Conservation (phyloP, 768 basidiomycete genomes). For the Boletellus emodensis region DNA sequence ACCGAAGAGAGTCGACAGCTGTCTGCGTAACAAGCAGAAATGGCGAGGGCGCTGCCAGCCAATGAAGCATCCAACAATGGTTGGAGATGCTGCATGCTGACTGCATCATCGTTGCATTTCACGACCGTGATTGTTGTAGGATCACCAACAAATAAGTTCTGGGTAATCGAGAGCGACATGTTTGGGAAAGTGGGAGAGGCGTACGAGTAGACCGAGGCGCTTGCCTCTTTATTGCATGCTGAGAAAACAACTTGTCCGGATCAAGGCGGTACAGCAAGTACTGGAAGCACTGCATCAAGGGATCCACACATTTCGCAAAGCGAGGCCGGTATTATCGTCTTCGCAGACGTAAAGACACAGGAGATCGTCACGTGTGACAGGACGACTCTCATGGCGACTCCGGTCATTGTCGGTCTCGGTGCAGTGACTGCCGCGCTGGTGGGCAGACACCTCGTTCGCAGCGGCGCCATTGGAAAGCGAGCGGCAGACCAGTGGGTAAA, state of each 20-base stretch:
- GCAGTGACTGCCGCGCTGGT: constrained; percentile 73
- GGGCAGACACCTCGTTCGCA: constrained; percentile 66
- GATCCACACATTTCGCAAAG: not conserved
- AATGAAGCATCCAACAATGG: constrained; percentile 28
- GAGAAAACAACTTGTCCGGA: too few relatives aligned
- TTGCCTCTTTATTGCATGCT: constrained; percentile 5
- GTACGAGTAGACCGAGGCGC: not conserved
- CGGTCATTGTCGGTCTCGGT: constrained; percentile 70
- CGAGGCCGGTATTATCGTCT: constrained; percentile 15
- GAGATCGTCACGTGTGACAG: not conserved
- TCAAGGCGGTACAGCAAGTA: constrained; percentile 22
- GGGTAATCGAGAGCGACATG: constrained; percentile 27
- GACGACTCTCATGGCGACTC: constrained; percentile 59
- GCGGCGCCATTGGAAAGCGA: constrained; percentile 54
- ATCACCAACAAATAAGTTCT: constrained; percentile 32
- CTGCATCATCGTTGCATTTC: constrained; percentile 21
- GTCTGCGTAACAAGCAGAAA: constrained; percentile 41
- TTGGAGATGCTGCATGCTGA: constrained; percentile 24
- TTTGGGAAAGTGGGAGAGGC: not conserved
- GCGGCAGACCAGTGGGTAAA: constrained; percentile 81
- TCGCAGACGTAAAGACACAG: too few relatives aligned
- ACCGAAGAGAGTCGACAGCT: constrained; percentile 34
- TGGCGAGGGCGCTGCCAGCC: constrained; percentile 30
- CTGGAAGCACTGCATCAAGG: not conserved
- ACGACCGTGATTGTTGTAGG: constrained; percentile 28